These are phyloP conservation scores for Saccharomyces pastorianus DNA, from an alignment of 1,139 yeast genomes.

Conservation along the genomic window DNA sequence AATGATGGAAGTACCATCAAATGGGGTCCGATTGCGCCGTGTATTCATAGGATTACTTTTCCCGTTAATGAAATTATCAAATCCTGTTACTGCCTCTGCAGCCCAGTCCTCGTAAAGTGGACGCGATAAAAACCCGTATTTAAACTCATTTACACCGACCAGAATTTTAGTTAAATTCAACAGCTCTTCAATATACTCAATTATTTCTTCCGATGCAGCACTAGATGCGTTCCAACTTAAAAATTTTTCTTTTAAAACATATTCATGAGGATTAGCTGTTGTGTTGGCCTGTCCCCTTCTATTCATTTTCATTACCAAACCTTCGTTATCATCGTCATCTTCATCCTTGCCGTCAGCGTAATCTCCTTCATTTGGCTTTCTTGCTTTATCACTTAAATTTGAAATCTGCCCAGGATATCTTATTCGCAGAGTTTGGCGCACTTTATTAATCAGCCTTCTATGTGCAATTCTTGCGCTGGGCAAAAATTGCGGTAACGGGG, in stretches of 20 bases:
- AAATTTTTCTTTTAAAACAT: slow-evolving; percentile 34
- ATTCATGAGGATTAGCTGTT: slow-evolving; percentile 19
- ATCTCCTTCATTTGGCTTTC: slow-evolving; percentile 8
- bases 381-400: neutral
- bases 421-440: slow-evolving; percentile 31
- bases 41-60: slow-evolving; percentile 2
- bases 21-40: slow-evolving; percentile 1
- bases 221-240: slow-evolving; percentile 46
- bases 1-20: slow-evolving; percentile 7
- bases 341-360: slow-evolving; percentile 12
- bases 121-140: slow-evolving; percentile 43
- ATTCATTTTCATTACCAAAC: slow-evolving; percentile 2
- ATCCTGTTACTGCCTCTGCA: slow-evolving; percentile 33
- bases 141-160: slow-evolving; percentile 42
- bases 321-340: slow-evolving; percentile 5
- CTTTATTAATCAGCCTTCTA: slow-evolving; percentile 38
- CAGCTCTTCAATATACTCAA: slow-evolving; percentile 42
- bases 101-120: slow-evolving; percentile 41
- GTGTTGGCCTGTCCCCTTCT: slow-evolving; percentile 1
- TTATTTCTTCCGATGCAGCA: slow-evolving; percentile 42
- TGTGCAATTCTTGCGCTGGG: slow-evolving; percentile 45
- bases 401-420: slow-evolving; percentile 12
- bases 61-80: slow-evolving; percentile 23
- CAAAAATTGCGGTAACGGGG: slow-evolving; percentile 42
- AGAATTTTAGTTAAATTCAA: slow-evolving; percentile 36